Base-by-base conservation (phyloP, 257 asterid genomes). In the Rehmannia glutinosa region DNA sequence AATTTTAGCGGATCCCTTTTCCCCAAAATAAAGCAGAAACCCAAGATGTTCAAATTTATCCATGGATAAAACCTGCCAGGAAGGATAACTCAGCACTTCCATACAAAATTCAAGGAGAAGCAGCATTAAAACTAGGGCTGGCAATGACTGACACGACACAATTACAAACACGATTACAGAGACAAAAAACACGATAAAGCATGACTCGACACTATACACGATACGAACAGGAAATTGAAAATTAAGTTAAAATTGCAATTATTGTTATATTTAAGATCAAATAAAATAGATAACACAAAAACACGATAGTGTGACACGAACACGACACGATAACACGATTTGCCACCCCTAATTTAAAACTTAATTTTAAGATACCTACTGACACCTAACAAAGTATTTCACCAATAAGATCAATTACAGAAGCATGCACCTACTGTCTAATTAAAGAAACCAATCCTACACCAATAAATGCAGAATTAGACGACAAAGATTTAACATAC, bases 1-100 rank as follows among this genome's bases (percentile, higher is more conserved):
- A 24, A 46, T 75, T 71, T 77, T 84, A 69, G 81, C 82, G 6
- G 88, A 76, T 67, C 95, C 90, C 76, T 82, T 90, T 54, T 87
- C 98, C 67, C 92, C 98, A 57, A 84, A 87, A 81, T 86, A 87
- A 53, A 87, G 67, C 78, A 87, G 77, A 79, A 90, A 90, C 2
- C 94, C 87, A 67, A 92, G 90, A 77, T 86, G 97, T 75, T 87
- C 92, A 57, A 90, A 83, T 75, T 77, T 86, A 71, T 86, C 96
- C 89, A 92, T 82, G 30, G 97, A 80, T 76, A 92, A 66, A 56
- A 90, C 88, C 98, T 92, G 83, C 66, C 66, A 71, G 38, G 50
- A 62, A 58, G 70, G 36, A 58, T 3, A 36, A 38, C 71, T 64
- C 66, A 54, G 77, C 70, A 67, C 15, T 70, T 39, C 57, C 46